phyloP scores from a whole-genome alignment of 2,329 filamentous ascomycete species.

The Coniella vitis region DNA sequence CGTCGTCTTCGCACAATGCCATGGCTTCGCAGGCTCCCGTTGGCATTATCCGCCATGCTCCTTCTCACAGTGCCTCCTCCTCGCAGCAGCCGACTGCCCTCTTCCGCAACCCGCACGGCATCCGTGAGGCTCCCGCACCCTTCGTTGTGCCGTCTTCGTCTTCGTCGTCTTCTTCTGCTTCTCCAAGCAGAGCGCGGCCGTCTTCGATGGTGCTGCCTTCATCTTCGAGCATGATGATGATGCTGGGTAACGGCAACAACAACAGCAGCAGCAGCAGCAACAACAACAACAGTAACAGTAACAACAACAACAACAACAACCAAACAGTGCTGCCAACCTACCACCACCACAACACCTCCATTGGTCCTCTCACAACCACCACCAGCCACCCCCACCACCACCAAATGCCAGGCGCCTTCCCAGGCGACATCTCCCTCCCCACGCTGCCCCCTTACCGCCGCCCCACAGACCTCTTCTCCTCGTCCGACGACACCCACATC shows the following conservation, averaged over 20 bases:
- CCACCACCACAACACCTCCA: background rate
- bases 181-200: constrained; percentile 1
- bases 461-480: constrained; percentile 12
- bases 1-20: constrained; percentile 6
- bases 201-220: constrained; percentile 3
- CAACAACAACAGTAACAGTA: too few relatives aligned
- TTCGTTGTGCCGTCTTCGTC: constrained; percentile 2
- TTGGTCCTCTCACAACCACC: background rate
- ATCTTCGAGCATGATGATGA: background rate
- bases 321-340: background rate
- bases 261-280: too few relatives aligned
- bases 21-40: too few relatives aligned
- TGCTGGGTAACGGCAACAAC: too few relatives aligned
- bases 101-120: constrained; percentile 14
- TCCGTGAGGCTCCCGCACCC: constrained; percentile 9
- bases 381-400: background rate
- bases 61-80: background rate
- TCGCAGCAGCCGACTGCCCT: constrained; percentile 7
- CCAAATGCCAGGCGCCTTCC: constrained; percentile 14
- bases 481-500: constrained; percentile 1
- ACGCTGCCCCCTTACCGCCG: constrained; percentile 12
- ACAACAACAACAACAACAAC: too few relatives aligned
- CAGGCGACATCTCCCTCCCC: background rate
- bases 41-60: background rate
- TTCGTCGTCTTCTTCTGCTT: too few relatives aligned